Evolutionary conservation across 129 eudicot genomes (phyloP).

Genomic region (Rutidosis leptorrhynchoides): DNA sequence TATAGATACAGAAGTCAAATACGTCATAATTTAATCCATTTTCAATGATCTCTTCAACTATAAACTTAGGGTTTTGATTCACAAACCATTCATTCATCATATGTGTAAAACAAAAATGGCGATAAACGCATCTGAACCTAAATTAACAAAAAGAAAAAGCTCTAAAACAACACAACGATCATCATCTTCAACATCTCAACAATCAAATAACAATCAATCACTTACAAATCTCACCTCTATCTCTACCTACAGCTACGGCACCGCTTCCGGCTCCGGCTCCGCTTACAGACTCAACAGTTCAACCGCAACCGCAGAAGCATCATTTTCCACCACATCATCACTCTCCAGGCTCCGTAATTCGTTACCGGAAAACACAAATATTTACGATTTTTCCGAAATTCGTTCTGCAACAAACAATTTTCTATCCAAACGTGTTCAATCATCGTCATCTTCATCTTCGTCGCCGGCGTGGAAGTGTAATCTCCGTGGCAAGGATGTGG

Average conservation of each 20-base stretch:
- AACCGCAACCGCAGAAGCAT: constrained; percentile 54
- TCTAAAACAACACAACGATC: constrained; percentile 12
- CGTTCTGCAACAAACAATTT: constrained; percentile 81
- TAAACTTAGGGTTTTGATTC: neutral
- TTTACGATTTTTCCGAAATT: constrained; percentile 65
- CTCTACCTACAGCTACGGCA: constrained; percentile 21
- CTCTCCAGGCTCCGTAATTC: constrained; percentile 65
- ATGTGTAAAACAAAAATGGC: constrained; percentile 86
- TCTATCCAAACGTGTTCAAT: constrained; percentile 56
- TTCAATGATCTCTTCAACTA: neutral
- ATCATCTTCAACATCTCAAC: constrained; percentile 16
- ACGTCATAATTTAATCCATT: neutral
- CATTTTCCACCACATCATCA: constrained; percentile 49
- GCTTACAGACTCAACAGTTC: constrained; percentile 39
- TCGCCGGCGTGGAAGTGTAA: constrained; percentile 79
- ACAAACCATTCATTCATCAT: constrained; percentile 11
- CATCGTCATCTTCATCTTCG: constrained; percentile 59
- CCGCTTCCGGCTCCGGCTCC: constrained; percentile 19
- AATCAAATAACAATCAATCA: neutral
- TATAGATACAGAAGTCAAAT: neutral
- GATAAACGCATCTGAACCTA: constrained; percentile 51
- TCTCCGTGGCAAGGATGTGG: constrained; percentile 50
- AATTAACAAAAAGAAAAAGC: constrained; percentile 15
- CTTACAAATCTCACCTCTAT: neutral
- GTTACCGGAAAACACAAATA: constrained; percentile 65